Evolutionary conservation across 1,284 basidiomycete species (phyloP), one percentile per base, ranked within the genome.

Genomic region (Trichosporon coremiiforme): DNA sequence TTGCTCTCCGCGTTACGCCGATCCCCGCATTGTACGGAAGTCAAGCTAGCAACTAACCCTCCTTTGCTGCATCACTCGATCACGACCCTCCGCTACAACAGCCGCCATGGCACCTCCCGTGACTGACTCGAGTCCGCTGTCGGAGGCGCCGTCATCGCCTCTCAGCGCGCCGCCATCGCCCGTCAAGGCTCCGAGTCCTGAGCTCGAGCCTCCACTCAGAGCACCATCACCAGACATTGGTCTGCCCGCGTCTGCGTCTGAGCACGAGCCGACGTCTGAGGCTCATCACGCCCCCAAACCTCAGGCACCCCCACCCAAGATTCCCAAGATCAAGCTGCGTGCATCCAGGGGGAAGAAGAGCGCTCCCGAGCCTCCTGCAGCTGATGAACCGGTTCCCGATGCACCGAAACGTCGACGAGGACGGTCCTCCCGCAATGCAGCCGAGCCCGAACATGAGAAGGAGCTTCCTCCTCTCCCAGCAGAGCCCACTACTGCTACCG

Each of bases 161-260:
- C 57, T 62, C 29, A 62, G 57, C 15, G 57, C 57, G 7, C 33
- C 57, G 57, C 57, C 57, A 7, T 62, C 57, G 2, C 57, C 57
- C 15, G 31, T 62, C 57, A 62, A 62, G 29, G 57, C 57, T 33
- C 57, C 57, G 8, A 62, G 15, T 62, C 57, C 57, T 35, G 57
- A 62, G 57, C 57, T 62, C 33, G 57, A 62, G 31, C 57, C 57
- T 33, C 57, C 57, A 33, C 57, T 62, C 29, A 33, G 29, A 62
- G 57, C 57, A n/a, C 57, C 57, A 13, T 62, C 57, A 33, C 57
- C 57, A n/a, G 57, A 62, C 31, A 62, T 62, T 17, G 57, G 57
- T 22, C 57, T 33, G 22, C 29, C 29, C 17, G 29, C 50, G 50
- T 53, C 17, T 62, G 29, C 50, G 50, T 53, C 17, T 35, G 57